phyloP scores from a whole-genome alignment of 2,329 filamentous ascomycete genomes.

The Zasmidium citrigriseum region DNA sequence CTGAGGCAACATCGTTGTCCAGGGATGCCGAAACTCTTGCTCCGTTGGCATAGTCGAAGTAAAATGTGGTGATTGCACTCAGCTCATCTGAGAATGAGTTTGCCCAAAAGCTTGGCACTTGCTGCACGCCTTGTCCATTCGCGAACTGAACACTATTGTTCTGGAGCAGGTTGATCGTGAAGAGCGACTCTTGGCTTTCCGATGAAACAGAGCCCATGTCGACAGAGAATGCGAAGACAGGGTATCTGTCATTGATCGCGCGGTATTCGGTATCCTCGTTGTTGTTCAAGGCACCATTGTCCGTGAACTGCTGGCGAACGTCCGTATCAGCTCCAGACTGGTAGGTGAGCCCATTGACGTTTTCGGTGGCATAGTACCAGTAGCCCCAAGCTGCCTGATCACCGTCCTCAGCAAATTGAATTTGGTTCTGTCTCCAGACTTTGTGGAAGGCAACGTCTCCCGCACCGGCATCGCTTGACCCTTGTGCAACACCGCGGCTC shows the following conservation, averaged over 20 bases:
- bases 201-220: slow-evolving; percentile 50
- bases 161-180: slow-evolving; percentile 54
- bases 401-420: slow-evolving; percentile 48
- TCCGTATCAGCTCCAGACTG: slow-evolving; percentile 49
- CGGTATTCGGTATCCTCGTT: slow-evolving; percentile 53
- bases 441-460: slow-evolving; percentile 61
- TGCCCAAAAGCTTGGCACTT: slow-evolving; percentile 52
- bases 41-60: slow-evolving; percentile 47
- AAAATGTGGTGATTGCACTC: slow-evolving; percentile 52
- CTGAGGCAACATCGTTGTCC: slow-evolving; percentile 45
- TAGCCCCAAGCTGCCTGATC: slow-evolving; percentile 56
- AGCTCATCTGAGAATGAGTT: slow-evolving; percentile 46
- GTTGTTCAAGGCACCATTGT: slow-evolving; percentile 47
- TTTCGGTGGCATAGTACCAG: slow-evolving; percentile 54
- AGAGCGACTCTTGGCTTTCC: slow-evolving; percentile 43
- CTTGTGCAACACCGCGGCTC: slow-evolving; percentile 52
- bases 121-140: slow-evolving; percentile 40
- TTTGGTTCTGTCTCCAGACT: slow-evolving; percentile 49
- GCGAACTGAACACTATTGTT: slow-evolving; percentile 53
- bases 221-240: slow-evolving; percentile 54
- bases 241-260: slow-evolving; percentile 51
- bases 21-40: slow-evolving; percentile 39
- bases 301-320: slow-evolving; percentile 50
- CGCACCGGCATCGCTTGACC: slow-evolving; percentile 14
- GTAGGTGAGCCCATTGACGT: slow-evolving; percentile 42